A percentile compares a stretch with the other conserved stretches of the same genome.
Evolutionary conservation across 208 protist species (phyloP).

Genomic region (Trypanosoma cruzi): DNA sequence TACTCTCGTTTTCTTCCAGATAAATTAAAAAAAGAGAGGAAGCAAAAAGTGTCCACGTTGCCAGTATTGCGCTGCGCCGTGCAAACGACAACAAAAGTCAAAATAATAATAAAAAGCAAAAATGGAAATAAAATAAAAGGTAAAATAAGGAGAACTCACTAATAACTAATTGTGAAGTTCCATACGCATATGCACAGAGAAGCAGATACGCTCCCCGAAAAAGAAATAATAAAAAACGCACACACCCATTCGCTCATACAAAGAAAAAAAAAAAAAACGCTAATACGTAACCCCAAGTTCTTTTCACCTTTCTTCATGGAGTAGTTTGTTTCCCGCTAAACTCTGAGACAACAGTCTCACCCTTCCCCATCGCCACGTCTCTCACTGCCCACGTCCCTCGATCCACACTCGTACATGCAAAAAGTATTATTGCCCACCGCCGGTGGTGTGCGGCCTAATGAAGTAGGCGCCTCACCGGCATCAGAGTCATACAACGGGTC

Average conservation of each 20-base stretch:
- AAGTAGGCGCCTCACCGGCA: constrained; percentile 20
- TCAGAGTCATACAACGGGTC: constrained; percentile 69
- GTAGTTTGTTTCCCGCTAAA: neutral
- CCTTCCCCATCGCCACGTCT: neutral
- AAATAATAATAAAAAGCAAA: neutral
- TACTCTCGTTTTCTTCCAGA: neutral
- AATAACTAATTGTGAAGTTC: neutral
- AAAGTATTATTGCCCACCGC: neutral
- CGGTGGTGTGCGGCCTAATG: constrained; percentile 46
- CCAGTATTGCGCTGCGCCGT: neutral
- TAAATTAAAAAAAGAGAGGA: neutral
- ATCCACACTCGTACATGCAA: neutral
- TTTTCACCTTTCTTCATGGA: neutral
- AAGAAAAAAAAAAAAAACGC: constrained; percentile 4
- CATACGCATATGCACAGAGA: neutral
- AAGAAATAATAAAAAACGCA: constrained; percentile 12
- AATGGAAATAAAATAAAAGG: neutral
- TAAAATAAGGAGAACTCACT: neutral
- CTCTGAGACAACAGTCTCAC: neutral
- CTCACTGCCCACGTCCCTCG: neutral
- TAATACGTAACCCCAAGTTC: neutral
- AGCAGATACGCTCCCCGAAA: constrained; percentile 4
- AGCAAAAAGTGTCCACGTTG: neutral
- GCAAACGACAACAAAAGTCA: neutral
- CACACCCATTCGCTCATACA: too few relatives aligned